Base-by-base conservation (phyloP, 495 filamentous ascomycete genomes). In the Penicillium alfredii region DNA sequence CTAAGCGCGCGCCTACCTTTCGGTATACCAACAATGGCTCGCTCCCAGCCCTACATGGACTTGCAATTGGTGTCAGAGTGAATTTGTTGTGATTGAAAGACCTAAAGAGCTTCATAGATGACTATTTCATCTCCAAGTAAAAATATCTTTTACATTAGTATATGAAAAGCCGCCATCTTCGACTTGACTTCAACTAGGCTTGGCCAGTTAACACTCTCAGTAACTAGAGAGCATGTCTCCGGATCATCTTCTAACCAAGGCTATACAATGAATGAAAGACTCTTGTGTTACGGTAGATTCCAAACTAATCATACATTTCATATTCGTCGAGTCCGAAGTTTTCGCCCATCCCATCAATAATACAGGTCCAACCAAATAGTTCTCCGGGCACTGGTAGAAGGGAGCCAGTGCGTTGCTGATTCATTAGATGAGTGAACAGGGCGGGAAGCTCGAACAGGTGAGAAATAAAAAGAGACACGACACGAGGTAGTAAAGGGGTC, bases 341-440 rank as follows among this genome's bases (percentile, higher is more conserved):
- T 50, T 53, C 33, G 46, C 49, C 49, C 42, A 43, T 57, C 57
- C 53, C 53, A 60, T 51, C 47, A 50, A 60, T 65, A 58, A 58
- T 62, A 59, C 57, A 60, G 48, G 55, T 55, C 54, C 57, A 63
- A 42, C n/a, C n/a, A n/a, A n/a, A n/a, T n/a, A n/a, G n/a, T n/a
- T n/a, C n/a, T n/a, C n/a, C n/a, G n/a, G 26, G 19, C 46, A 46
- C 55, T 48, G 48, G 48, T 52, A 42, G 27, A 38, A 33, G 14
- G 38, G 32, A 55, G 55, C 44, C 47, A 49, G 42, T 40, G 45
- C 36, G 30, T 18, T 39, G 39, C 37, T 40, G 40, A 36, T 53
- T 38, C 52, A 44, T 47, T 43, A 40, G 9, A 38, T 43, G 38
- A 47, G 42, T 45, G 45, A 50, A 45, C 49, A 27, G 29, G 21